These are phyloP conservation scores for Rhodotorula glutinis DNA, from an alignment of 1,284 basidiomycete genomes.

Conservation along the genomic window DNA sequence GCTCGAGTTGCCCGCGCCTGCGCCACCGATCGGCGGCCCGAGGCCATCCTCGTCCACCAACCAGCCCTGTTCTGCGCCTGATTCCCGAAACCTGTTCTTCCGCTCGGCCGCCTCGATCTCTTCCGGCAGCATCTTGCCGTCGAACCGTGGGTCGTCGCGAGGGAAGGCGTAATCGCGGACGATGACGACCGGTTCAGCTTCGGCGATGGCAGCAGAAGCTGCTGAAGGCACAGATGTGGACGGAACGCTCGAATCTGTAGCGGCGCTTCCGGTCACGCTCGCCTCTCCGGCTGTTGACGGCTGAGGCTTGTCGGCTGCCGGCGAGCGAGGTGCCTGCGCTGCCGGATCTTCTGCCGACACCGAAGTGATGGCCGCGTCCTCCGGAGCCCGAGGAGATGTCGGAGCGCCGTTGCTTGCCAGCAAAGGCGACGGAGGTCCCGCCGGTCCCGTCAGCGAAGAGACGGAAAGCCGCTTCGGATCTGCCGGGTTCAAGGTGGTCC, in stretches of 20 bases:
- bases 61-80: not conserved
- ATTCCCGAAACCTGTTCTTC: conserved; percentile 11
- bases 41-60: not conserved
- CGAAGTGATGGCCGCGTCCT: not conserved
- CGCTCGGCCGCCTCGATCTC: conserved; percentile 9
- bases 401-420: not conserved
- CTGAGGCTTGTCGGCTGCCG: too few relatives aligned
- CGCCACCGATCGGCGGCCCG: not conserved
- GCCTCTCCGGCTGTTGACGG: too few relatives aligned
- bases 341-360: not conserved
- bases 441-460: not conserved
- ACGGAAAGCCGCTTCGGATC: conserved; percentile 10
- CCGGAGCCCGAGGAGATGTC: conserved; percentile 1
- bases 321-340: too few relatives aligned
- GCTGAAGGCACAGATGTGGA: not conserved
- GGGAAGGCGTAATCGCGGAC: conserved; percentile 26
- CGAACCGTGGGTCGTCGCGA: conserved; percentile 14
- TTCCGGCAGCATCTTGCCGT: conserved; percentile 5
- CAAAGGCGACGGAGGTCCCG: not conserved
- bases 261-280: too few relatives aligned
- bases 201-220: not conserved
- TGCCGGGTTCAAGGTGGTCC: not conserved
- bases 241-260: too few relatives aligned
- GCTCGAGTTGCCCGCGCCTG: not conserved
- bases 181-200: not conserved